These are phyloP conservation scores for Entoloma clypeatum DNA, from an alignment of 1,284 basidiomycete genomes.

Conservation along the genomic window DNA sequence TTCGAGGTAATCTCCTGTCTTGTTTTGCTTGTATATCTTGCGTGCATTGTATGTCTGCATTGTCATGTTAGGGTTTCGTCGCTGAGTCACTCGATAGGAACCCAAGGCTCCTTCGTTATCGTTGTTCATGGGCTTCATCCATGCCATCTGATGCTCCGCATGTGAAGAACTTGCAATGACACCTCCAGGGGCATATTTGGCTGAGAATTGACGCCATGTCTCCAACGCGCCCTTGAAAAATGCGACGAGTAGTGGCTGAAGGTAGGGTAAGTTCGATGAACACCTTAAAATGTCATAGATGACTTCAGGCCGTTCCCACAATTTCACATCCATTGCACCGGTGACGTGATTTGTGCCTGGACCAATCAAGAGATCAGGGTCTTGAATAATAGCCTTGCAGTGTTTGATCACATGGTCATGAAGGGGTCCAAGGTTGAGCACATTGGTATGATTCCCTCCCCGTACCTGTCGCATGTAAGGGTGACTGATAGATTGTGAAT, in stretches of 20 bases:
- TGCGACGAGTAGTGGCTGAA: constrained; percentile 15
- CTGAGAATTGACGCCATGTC: constrained; percentile 20
- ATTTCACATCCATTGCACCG: constrained; percentile 8
- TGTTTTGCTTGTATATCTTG: too few species aligned
- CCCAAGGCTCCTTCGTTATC: constrained; percentile 23
- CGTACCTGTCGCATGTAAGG: constrained; percentile 30
- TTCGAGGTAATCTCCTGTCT: too few species aligned
- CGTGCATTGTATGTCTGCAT: too few species aligned
- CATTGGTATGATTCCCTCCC: constrained; percentile 17
- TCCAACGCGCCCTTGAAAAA: constrained; percentile 22
- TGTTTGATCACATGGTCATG: constrained; percentile 21
- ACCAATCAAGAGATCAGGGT: constrained; percentile 20
- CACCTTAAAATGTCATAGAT: constrained; percentile 7
- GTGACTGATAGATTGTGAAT: constrained; percentile 26
- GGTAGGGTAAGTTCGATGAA: constrained; percentile 14
- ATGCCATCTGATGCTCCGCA: constrained; percentile 15
- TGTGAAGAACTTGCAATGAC: constrained; percentile 13
- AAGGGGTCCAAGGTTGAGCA: constrained; percentile 25
- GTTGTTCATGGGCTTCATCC: constrained; percentile 23
- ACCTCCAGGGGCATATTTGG: constrained; percentile 20
- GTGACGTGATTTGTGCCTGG: constrained; percentile 1
- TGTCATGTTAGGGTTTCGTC: too few species aligned
- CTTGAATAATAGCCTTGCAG: constrained; percentile 18
- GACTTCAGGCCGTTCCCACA: constrained; percentile 7
- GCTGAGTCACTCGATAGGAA: too few species aligned